Evolutionary conservation across 768 basidiomycete species (phyloP), one percentile per base, ranked within the genome.

Genomic region (Trametes meyenii): DNA sequence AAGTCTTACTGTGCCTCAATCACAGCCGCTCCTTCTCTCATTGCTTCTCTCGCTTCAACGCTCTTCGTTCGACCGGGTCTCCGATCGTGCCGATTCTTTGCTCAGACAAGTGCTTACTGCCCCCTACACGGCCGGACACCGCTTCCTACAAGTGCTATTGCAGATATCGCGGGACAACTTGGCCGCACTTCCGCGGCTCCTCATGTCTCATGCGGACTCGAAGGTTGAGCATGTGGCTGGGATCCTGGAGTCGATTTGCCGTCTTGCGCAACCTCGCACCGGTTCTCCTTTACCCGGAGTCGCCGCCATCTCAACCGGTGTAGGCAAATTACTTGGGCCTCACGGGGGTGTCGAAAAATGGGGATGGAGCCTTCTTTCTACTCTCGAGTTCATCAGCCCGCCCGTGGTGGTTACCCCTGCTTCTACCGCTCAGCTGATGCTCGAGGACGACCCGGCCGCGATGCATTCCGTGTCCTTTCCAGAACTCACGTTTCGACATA

Each of bases 261-360:
- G 77, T 46, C 75, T 90, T 8, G 77, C 79, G 3, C 51, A 62
- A 36, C 39, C 45, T 35, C 63, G 4, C 23, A 55, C 17, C 65
- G 56, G 21, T 13, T 38, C 52, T 3, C 24, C 55, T 5, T 35
- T 21, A 6, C 57, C 50, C 2, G 52, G 61, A 13, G 70, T 82
- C 29, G 68, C 76, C 1, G 67, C 80, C n/a, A 78, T 91, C 36
- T 78, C 83, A 14, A 72, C 77, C 16, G 79, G 78, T 39, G 76
- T 92, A 2, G 83, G 81, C 8, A 83, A 81, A 56, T 78, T 94
- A 5, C 80, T 96, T 1, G 94, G 94, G 3, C 89, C 94, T 0
- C 82, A 77, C 0, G 93, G 94, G 6, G 88, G 90, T 0, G 85
- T 97, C 17, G 94, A 97, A 67, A 87, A 87, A 72, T 98, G 95